Evolutionary conservation across 257 asterid genomes (phyloP), one percentile per base, ranked within the genome.

Genomic region (Solanum clarkiae): DNA sequence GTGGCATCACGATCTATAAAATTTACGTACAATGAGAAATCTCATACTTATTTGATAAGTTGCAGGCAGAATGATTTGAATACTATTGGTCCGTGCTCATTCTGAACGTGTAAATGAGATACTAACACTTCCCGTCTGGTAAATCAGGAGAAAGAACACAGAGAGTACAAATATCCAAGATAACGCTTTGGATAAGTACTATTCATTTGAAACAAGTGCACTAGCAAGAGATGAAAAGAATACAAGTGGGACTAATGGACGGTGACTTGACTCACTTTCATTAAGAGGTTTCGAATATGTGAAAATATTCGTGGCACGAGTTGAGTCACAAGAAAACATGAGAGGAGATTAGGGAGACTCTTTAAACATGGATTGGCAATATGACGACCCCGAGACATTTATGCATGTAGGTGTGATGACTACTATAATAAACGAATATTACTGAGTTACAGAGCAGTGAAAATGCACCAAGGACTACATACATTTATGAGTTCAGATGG

Each of bases 401-500:
- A 45, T 74, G 20, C 7, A 75, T 74, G 14, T 10, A 3, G 14
- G 42, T 8, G 81, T 44, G 56, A 74, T 7, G 81, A 47, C 44
- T 47, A 47, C 6, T 75, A 49, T 51, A 17, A 10, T 15, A 51
- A 26, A 24, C n/a, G 65, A 53, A 79, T 54, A 79, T 36, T 26
- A 79, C 11, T 16, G 26, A 26, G 56, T 49, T n/a, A 44, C 29
- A 44, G 51, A 3, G 80, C 20, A 72, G 82, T 79, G 65, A 79
- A 84, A 68, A 47, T 20, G 44, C 17, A 56, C 10, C 24, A 74
- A 20, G 51, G 57, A 72, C 85, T 86, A 97, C 98, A n/a, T 51
- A 68, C 86, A 72, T 89, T 95, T 14, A 97, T 91, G 91, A 97
- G 95, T 84, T 94, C 98, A 7, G 99, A 97, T 10, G 99, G 99